These are phyloP conservation scores for Boletus barrowsii DNA, from an alignment of 768 basidiomycete genomes.

Conservation along the genomic window DNA sequence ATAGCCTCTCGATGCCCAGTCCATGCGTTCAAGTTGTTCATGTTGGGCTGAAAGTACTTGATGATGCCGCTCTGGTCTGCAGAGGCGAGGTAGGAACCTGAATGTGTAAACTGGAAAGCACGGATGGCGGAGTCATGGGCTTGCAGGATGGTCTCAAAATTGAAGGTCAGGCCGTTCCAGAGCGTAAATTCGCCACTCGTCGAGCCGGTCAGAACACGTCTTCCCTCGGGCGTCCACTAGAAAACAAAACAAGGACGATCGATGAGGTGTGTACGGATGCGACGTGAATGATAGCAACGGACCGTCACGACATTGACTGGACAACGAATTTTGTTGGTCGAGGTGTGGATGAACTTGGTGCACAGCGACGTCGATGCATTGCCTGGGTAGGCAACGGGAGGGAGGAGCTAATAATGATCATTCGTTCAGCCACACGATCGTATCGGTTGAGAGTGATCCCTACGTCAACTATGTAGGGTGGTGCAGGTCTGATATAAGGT, in stretches of 20 bases:
- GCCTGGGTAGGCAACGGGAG: slow-evolving; percentile 86
- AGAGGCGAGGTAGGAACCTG: slow-evolving; percentile 89
- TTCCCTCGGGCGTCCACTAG: slow-evolving; percentile 97
- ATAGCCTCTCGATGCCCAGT: slow-evolving; percentile 93
- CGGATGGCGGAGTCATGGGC: slow-evolving; percentile 96
- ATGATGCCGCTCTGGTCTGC: slow-evolving; percentile 92
- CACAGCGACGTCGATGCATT: slow-evolving; percentile 93
- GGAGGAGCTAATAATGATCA: slow-evolving; percentile 66
- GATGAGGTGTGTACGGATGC: background rate
- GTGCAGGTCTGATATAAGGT: slow-evolving; percentile 76
- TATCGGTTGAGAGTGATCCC: slow-evolving; percentile 27
- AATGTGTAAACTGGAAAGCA: slow-evolving; percentile 85
- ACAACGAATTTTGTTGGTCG: slow-evolving; percentile 97
- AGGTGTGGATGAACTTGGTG: slow-evolving; percentile 96
- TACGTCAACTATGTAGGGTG: slow-evolving; percentile 89
- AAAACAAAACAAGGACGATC: background rate
- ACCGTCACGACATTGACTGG: slow-evolving; percentile 95
- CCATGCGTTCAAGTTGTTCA: slow-evolving; percentile 97
- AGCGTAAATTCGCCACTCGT: slow-evolving; percentile 97
- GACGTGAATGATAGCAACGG: slow-evolving; percentile 33
- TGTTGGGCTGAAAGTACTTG: slow-evolving; percentile 98
- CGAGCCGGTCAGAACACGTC: slow-evolving; percentile 90
- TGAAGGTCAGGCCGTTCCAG: slow-evolving; percentile 99
- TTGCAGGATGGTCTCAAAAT: slow-evolving; percentile 99
- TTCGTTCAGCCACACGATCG: slow-evolving; percentile 23